phyloP scores from a whole-genome alignment of 2,329 filamentous ascomycete genomes.

The Sporothrix protearum region DNA sequence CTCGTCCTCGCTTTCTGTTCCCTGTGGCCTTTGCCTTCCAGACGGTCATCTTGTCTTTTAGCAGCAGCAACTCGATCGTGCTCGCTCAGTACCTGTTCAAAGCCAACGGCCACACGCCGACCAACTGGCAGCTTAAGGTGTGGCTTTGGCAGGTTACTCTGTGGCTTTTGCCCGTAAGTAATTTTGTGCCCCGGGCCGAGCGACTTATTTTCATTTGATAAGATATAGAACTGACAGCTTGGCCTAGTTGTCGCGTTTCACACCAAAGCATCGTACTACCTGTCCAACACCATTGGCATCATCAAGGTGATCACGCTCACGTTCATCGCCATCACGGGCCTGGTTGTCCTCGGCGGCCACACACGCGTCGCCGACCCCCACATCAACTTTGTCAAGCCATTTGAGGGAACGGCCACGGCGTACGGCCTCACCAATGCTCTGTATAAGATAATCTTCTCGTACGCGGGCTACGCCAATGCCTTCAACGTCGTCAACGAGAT shows the following conservation, averaged over 20 bases:
- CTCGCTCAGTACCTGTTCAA: conserved; percentile 61
- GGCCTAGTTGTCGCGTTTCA: conserved; percentile 39
- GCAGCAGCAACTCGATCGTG: conserved; percentile 63
- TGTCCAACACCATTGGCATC: conserved; percentile 53
- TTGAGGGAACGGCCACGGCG: conserved; percentile 45
- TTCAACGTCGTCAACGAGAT: conserved; percentile 61
- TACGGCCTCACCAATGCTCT: conserved; percentile 55
- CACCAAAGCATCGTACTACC: conserved; percentile 51
- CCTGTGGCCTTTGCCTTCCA: conserved; percentile 63
- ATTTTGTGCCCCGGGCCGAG: background rate
- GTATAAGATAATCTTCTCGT: conserved; percentile 59
- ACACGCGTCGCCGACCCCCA: conserved; percentile 47
- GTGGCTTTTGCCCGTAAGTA: conserved; percentile 52
- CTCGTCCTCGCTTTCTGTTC: conserved; percentile 61
- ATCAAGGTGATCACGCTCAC: conserved; percentile 58
- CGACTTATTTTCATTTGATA: background rate
- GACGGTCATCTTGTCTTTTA: conserved; percentile 61
- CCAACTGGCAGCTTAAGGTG: conserved; percentile 62
- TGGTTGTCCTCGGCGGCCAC: conserved; percentile 58
- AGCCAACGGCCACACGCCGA: conserved; percentile 48
- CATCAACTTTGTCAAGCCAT: conserved; percentile 54
- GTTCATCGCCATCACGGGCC: conserved; percentile 54
- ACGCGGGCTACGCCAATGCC: conserved; percentile 55
- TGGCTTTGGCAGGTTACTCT: conserved; percentile 62
- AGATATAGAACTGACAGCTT: background rate